These are phyloP conservation scores for Pythium vanterpoolii DNA, from an alignment of 352 stramenopile species.

Conservation along the genomic window DNA sequence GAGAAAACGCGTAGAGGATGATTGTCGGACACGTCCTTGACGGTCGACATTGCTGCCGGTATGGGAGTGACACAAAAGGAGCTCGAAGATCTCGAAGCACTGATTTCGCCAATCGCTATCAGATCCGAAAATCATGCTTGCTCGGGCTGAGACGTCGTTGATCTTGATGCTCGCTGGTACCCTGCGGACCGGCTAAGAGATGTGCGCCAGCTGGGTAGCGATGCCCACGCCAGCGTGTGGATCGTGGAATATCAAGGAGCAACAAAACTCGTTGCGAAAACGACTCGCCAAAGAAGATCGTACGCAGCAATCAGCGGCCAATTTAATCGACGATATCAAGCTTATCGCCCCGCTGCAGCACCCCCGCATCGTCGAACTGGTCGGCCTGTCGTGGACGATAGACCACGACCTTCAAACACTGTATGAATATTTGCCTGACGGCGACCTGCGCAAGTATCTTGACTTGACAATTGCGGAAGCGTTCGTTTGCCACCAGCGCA, in stretches of 20 bases:
- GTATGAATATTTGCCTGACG: conserved; percentile 22
- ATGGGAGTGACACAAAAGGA: conserved; percentile 16
- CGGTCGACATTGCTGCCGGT: conserved; percentile 2
- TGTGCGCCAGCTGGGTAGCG: conserved; percentile 1
- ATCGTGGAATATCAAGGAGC: conserved; percentile 5
- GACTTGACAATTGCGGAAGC: conserved; percentile 1
- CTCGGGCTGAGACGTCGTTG: conserved; percentile 6
- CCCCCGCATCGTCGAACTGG: conserved; percentile 24
- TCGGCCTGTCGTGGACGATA: conserved; percentile 19
- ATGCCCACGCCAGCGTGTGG: conserved; percentile 13
- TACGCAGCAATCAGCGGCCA: conserved; percentile 5
- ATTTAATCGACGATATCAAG: conserved; percentile 30
- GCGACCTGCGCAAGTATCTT: conserved; percentile 23
- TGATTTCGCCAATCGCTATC: conserved; percentile 10
- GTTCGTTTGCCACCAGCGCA: conserved; percentile 1
- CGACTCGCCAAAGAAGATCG: conserved; percentile 6
- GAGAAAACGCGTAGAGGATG: neutral
- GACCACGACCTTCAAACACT: conserved; percentile 20
- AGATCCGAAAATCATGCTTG: neutral
- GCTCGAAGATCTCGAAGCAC: conserved; percentile 19
- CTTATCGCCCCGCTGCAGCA: conserved; percentile 21
- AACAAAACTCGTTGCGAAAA: conserved; percentile 9
- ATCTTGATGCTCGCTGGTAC: conserved; percentile 12
- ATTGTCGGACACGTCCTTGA: conserved; percentile 4
- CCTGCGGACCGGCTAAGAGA: neutral